phyloP scores from a whole-genome alignment of 2,329 filamentous ascomycete species.

The Scedosporium aurantiacum region DNA sequence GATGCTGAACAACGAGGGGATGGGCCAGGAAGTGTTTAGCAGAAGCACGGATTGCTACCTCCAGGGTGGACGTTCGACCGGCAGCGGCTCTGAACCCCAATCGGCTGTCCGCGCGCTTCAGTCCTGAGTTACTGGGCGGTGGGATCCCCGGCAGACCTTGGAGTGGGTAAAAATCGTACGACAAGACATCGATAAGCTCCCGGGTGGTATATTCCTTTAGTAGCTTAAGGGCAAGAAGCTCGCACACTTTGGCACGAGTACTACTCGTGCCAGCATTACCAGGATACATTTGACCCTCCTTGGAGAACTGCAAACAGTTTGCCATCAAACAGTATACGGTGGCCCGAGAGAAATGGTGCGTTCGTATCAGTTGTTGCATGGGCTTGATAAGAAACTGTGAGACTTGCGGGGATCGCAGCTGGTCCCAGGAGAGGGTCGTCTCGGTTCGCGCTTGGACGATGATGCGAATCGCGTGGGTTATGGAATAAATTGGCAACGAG shows the following conservation, averaged over 20 bases:
- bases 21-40: conserved; percentile 89
- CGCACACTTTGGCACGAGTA: conserved; percentile 79
- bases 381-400: conserved; percentile 94
- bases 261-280: conserved; percentile 75
- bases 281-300: conserved; percentile 71
- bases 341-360: conserved; percentile 72
- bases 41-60: conserved; percentile 85
- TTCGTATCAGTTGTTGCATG: conserved; percentile 79
- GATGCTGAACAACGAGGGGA: conserved; percentile 80
- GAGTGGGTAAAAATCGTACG: conserved; percentile 88
- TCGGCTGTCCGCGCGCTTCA: conserved; percentile 23
- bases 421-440: conserved; percentile 88
- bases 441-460: conserved; percentile 78
- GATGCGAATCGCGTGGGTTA: conserved; percentile 81
- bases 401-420: conserved; percentile 87
- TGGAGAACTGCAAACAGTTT: conserved; percentile 86
- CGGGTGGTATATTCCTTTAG: conserved; percentile 81
- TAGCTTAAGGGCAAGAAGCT: conserved; percentile 79
- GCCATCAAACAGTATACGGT: conserved; percentile 85
- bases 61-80: conserved; percentile 77
- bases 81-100: conserved; percentile 42
- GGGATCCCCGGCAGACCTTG: conserved; percentile 57
- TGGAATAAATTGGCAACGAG: conserved; percentile 75
- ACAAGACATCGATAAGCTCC: conserved; percentile 86
- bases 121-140: conserved; percentile 17